phyloP scores from a whole-genome alignment of 148 eudicot genomes.

The Vaccinium corymbosum region DNA sequence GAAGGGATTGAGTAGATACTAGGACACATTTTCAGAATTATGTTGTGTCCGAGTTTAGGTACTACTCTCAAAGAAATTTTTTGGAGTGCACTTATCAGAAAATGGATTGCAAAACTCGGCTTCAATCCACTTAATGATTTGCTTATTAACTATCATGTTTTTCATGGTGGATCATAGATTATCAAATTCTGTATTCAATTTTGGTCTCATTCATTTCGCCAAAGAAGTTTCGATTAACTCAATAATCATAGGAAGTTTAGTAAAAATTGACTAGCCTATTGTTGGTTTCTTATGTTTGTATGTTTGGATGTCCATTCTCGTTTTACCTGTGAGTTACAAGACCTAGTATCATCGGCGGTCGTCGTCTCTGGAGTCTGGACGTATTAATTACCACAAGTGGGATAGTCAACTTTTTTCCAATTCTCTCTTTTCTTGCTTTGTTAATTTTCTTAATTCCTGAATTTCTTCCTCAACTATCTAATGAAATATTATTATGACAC shows the following conservation, averaged over 20 bases:
- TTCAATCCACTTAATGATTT: background rate
- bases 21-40: no score
- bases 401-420: background rate
- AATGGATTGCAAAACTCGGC: background rate
- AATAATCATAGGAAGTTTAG: background rate
- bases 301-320: background rate
- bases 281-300: background rate
- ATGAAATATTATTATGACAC: conserved; percentile 25
- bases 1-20: no score
- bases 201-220: background rate
- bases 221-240: background rate
- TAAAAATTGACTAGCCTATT: background rate
- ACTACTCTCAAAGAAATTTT: background rate
- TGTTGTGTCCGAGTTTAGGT: background rate
- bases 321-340: background rate
- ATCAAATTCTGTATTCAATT: background rate
- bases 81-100: background rate
- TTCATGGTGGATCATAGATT: background rate
- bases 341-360: background rate
- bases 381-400: background rate
- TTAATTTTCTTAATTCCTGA: background rate
- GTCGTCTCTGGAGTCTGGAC: no score
- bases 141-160: background rate
- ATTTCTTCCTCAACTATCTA: background rate
- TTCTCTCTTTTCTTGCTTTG: background rate